Conservation (phyloP, 257 asterid genomes). For the Jasminum sambac region DNA sequence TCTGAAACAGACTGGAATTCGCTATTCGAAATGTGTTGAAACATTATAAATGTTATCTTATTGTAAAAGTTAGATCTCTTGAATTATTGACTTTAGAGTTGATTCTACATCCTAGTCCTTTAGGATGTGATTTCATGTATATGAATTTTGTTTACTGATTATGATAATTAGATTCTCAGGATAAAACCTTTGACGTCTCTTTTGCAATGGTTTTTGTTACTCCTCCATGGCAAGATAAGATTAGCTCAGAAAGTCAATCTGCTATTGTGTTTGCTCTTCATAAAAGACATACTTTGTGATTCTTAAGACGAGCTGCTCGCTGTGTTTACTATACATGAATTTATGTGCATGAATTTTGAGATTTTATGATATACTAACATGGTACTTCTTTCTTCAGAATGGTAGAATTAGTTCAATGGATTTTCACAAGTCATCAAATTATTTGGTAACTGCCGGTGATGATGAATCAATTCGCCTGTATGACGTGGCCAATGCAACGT, state of each 20-base stretch:
- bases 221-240: background rate
- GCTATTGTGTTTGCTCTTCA: background rate
- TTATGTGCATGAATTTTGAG: background rate
- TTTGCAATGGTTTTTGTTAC: background rate
- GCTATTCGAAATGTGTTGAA: background rate
- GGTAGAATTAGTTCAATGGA: slow-evolving; percentile 99
- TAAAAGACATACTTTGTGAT: background rate
- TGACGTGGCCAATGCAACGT: slow-evolving; percentile 88
- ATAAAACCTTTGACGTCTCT: background rate
- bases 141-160: background rate
- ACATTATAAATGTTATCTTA: background rate
- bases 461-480: slow-evolving; percentile 94
- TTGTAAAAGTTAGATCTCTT: background rate
- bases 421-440: slow-evolving; percentile 78
- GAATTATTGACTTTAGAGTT: background rate
- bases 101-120: background rate
- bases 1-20: background rate
- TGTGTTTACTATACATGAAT: background rate
- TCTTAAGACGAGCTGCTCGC: background rate
- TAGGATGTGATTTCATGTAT: background rate
- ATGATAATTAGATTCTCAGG: background rate
- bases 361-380: slow-evolving; percentile 16
- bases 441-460: slow-evolving; percentile 93
- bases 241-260: slow-evolving; percentile 1
- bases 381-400: slow-evolving; percentile 54